Evolutionary conservation across 129 eudicot species (phyloP), one percentile per base, ranked within the genome.

Genomic region (Apium graveolens): DNA sequence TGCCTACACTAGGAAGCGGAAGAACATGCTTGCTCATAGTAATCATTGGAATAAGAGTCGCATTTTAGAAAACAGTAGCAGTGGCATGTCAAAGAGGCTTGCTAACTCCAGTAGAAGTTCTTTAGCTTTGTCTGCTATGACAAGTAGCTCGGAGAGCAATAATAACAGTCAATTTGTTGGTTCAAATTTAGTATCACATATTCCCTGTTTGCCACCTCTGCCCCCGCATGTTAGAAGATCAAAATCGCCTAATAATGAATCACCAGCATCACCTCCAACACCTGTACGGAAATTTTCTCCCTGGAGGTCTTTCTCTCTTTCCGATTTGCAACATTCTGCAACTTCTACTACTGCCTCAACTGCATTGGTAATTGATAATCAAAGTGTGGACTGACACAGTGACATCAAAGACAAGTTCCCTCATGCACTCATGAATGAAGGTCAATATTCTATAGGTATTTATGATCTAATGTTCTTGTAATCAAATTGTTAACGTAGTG

Each of bases 1-100:
- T 86, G 92, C 93, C 41, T 94, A 90, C 82, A 89, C 82, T 74
- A 82, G 97, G 78, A 94, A 91, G 60, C 97, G 98, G 57, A 95
- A 95, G 85, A 95, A 91, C 85, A 86, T 95, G 80, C 87, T 95
- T 24, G 93, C 94, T n/a, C 89, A 84, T 69, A 81, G 77, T 79
- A 87, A 57, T 73, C 48, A 90, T 29, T 85, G 63, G 69, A 93
- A 88, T 70, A 90, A 89, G 85, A 76, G 76, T 41, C 79, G 75
- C 11, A 74, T 78, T n/a, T 42, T 66, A 6, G 79, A 82, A 78
- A 71, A 76, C 29, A 70, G 31, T 73, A 70, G 80, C 65, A 84
- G 90, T 27, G 91, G 93, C 44, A 68, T 91, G 66, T 76, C 89
- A 48, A 94, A 91, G 87, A 84, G 92, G 75, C 78, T 81, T 31